Evolutionary conservation across 768 basidiomycete genomes (phyloP), one percentile per base, ranked within the genome.

Genomic region (Pleurotus cornucopiae): DNA sequence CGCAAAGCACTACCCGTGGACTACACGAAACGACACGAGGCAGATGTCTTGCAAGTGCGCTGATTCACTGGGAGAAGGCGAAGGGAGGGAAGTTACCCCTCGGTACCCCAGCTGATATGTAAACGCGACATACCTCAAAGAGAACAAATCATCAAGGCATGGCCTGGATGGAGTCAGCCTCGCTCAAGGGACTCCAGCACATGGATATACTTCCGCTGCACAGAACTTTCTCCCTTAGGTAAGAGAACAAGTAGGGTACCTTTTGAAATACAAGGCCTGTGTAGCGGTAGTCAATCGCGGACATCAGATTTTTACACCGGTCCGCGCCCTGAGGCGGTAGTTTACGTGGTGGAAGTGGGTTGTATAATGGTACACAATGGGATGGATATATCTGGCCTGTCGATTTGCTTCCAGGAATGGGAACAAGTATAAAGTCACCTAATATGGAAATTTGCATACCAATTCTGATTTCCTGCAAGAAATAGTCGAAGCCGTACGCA

Each of bases 341-440:
- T 34, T 34, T 34, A 34, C 30, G 30, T 34, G 30, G 30, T 11
- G 30, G 30, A 25, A 41, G 39, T n/a, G 39, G 25, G 39, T n/a
- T 9, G 9, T 7, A 34, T 34, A 34, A 9, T 34, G 3, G 30
- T 11, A 34, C 30, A 53, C 51, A 53, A 53, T n/a, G 51, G 51
- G 51, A 53, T 39, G 34, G 51, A 18, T 39, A 6, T 20, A 53
- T 53, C 41, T 40, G 51, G 51, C 39, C 16, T 39, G 26, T 40
- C 51, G 38, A 53, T 53, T 53, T 14, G 51, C 37, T 53, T 25
- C 51, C 51, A 53, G 38, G 51, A 53, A 53, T 53, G 51, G 51
- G 23, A 16, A 38, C 16, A 53, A 40, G 51, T 53, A 53, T 53
- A 53, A 53, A 53, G 16, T 53, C 41, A 5, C 51, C 51, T 40